Evolutionary conservation across 1,139 yeast species (phyloP).

Genomic region (Candida mesenterica): DNA sequence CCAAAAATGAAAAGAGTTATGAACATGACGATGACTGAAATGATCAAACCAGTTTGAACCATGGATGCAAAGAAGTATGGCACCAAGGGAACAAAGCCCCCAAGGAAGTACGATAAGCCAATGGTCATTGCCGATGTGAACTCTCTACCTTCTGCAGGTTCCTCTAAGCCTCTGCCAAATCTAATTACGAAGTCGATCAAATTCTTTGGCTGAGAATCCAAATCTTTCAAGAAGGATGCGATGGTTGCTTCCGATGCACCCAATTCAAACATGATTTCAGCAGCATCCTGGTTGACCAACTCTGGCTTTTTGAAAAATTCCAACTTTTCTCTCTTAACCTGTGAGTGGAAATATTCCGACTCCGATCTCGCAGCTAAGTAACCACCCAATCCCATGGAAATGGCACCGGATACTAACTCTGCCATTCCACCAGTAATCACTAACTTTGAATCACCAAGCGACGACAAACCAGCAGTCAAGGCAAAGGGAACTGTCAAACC

Average conservation of each 20-base stretch:
- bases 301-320: conserved; percentile 67
- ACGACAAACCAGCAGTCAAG: conserved; percentile 75
- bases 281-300: conserved; percentile 61
- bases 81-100: conserved; percentile 77
- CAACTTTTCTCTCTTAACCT: conserved; percentile 69
- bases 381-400: conserved; percentile 85
- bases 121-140: conserved; percentile 74
- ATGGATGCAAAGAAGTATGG: conserved; percentile 75
- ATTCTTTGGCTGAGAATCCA: conserved; percentile 64
- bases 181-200: conserved; percentile 72
- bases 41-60: conserved; percentile 73
- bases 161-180: conserved; percentile 74
- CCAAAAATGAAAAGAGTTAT: conserved; percentile 88
- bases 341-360: conserved; percentile 65
- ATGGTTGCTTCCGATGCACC: conserved; percentile 70
- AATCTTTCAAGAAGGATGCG: conserved; percentile 62
- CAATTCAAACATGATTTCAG: conserved; percentile 67
- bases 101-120: conserved; percentile 71
- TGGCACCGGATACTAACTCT: conserved; percentile 78
- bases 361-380: conserved; percentile 80
- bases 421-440: conserved; percentile 88
- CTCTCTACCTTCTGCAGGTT: conserved; percentile 78
- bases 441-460: conserved; percentile 69
- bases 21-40: conserved; percentile 79
- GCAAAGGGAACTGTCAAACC: conserved; percentile 87